Percentiles rank a stretch among this genome's conserved stretches.
phyloP scores from a whole-genome alignment of 1,284 basidiomycete genomes.

The Ceratobasidium sp. region DNA sequence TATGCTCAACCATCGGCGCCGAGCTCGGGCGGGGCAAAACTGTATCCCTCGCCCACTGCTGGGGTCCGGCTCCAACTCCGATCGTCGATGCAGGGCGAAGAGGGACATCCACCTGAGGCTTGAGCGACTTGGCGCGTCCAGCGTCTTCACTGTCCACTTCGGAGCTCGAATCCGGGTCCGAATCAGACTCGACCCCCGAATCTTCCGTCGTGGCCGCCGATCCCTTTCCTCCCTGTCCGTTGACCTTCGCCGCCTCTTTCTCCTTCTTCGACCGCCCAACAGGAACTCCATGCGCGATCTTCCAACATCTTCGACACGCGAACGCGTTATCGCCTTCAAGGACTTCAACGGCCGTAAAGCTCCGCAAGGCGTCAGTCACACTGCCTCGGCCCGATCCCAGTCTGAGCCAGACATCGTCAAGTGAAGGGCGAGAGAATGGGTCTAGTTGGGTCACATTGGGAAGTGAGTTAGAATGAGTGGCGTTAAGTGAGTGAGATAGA shows the following conservation, averaged over 20 bases:
- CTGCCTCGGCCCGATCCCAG: constrained; percentile 53
- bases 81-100: constrained; percentile 33
- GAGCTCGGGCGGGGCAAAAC: constrained; percentile 34
- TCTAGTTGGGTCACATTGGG: background rate
- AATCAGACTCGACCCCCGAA: constrained; percentile 18
- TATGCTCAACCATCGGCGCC: constrained; percentile 30
- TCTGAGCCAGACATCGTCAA: constrained; percentile 46
- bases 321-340: constrained; percentile 95
- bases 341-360: constrained; percentile 92
- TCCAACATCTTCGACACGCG: constrained; percentile 94
- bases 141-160: constrained; percentile 48
- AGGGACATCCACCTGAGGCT: constrained; percentile 9
- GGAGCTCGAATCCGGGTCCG: constrained; percentile 25
- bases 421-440: constrained; percentile 33
- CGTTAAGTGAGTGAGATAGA: background rate
- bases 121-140: constrained; percentile 13
- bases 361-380: constrained; percentile 72
- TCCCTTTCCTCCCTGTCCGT: constrained; percentile 57
- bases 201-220: constrained; percentile 23
- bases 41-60: constrained; percentile 39
- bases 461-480: background rate
- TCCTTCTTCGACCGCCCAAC: constrained; percentile 41
- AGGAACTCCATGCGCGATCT: constrained; percentile 73
- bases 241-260: constrained; percentile 58
- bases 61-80: constrained; percentile 21